phyloP scores from a whole-genome alignment of 2,329 filamentous ascomycete species.

The Ceratocystis harringtonii region DNA sequence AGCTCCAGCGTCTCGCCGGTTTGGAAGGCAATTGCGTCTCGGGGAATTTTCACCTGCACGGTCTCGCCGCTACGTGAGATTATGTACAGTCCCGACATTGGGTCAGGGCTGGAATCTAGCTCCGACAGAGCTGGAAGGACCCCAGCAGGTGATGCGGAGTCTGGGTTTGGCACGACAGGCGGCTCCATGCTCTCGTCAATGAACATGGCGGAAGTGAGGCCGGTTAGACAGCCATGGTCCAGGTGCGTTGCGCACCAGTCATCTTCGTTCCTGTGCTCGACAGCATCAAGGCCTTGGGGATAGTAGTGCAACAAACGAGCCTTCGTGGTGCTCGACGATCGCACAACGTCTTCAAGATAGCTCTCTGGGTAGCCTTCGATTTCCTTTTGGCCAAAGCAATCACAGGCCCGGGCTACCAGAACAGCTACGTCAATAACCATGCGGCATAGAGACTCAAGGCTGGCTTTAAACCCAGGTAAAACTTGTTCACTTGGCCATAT shows the following conservation, averaged over 20 bases:
- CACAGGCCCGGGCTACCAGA: constrained; percentile 79
- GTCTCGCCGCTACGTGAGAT: constrained; percentile 66
- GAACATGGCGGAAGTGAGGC: constrained; percentile 91
- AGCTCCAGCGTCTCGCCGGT: constrained; percentile 83
- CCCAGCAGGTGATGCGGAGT: constrained; percentile 19
- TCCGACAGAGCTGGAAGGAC: constrained; percentile 46
- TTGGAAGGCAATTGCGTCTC: constrained; percentile 88
- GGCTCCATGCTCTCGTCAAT: constrained; percentile 53
- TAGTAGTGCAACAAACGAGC: constrained; percentile 89
- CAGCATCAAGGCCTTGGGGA: constrained; percentile 37
- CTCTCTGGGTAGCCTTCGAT: constrained; percentile 60
- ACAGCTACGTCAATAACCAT: constrained; percentile 82
- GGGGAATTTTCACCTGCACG: constrained; percentile 83
- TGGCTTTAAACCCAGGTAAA: constrained; percentile 60
- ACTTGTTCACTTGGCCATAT: constrained; percentile 61
- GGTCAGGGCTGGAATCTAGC: constrained; percentile 62
- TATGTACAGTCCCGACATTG: constrained; percentile 83
- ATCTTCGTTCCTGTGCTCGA: constrained; percentile 44
- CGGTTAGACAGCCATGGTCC: constrained; percentile 87
- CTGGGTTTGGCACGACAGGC: constrained; percentile 24
- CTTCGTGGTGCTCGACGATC: constrained; percentile 75
- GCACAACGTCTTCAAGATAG: constrained; percentile 77
- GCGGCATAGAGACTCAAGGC: constrained; percentile 60
- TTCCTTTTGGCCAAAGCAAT: constrained; percentile 66
- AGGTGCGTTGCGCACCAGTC: constrained; percentile 90